Conservation (phyloP, 2,329 filamentous ascomycete genomes). For the Colletotrichum limetticola region DNA sequence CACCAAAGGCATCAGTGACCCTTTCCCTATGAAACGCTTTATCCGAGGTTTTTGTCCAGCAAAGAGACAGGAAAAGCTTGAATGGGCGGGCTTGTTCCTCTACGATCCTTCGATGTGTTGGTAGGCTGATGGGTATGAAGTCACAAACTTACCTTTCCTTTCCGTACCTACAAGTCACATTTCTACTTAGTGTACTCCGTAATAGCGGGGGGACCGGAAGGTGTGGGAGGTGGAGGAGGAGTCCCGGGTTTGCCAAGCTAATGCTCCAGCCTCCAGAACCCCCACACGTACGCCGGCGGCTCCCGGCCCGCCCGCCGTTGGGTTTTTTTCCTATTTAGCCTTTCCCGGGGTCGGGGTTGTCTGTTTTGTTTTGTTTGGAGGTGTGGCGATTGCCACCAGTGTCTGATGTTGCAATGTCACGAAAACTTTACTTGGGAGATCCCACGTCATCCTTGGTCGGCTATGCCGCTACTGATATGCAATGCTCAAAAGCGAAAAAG, state of each 20-base stretch:
- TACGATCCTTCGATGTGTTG: too few relatives aligned
- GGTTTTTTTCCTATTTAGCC: not conserved
- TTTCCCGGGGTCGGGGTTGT: constrained; percentile 2
- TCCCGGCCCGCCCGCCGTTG: constrained; percentile 6
- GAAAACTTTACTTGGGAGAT: not conserved
- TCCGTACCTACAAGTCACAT: too few relatives aligned
- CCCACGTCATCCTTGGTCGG: not conserved
- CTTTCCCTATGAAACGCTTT: too few relatives aligned
- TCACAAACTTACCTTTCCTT: too few relatives aligned
- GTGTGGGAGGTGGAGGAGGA: not conserved
- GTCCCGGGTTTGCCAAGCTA: not conserved
- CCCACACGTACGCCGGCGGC: not conserved
- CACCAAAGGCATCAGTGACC: too few relatives aligned
- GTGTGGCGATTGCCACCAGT: not conserved
- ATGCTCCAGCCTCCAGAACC: not conserved
- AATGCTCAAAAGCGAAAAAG: too few relatives aligned
- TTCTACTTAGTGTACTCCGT: not conserved
- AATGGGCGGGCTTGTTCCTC: too few relatives aligned
- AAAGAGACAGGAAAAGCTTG: too few relatives aligned
- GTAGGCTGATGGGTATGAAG: too few relatives aligned
- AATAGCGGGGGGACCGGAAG: not conserved
- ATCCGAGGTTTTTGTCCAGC: too few relatives aligned
- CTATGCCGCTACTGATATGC: too few relatives aligned
- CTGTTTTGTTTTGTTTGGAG: not conserved
- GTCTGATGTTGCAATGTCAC: not conserved